Evolutionary conservation across 305 asterid species (phyloP).

Genomic region (Fraxinus platypoda): DNA sequence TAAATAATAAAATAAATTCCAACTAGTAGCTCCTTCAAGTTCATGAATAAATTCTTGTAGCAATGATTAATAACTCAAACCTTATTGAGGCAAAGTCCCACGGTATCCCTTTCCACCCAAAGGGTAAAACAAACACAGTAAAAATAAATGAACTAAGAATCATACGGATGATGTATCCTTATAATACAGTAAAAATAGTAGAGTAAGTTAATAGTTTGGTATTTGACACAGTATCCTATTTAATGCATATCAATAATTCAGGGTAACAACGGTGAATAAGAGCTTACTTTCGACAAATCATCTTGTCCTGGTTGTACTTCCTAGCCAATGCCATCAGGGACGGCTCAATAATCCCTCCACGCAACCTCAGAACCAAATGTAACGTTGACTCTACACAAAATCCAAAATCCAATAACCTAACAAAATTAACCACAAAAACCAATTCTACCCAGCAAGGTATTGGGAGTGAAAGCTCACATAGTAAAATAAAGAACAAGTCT

Average conservation of each 20-base stretch:
- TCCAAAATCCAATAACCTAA: not conserved
- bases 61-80: not conserved
- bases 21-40: not conserved
- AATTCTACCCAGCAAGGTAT: not conserved
- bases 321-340: not conserved
- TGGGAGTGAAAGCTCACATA: not conserved
- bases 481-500: no score
- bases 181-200: no score
- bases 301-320: not conserved
- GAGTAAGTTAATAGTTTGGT: no score
- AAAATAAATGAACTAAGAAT: no score
- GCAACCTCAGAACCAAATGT: not conserved
- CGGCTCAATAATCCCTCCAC: not conserved
- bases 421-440: not conserved
- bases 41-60: not conserved
- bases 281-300: not conserved
- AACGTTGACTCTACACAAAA: not conserved
- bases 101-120: no score
- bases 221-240: not conserved
- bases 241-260: not conserved
- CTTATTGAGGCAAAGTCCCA: not conserved
- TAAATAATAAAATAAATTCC: not conserved
- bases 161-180: no score
- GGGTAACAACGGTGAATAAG: not conserved
- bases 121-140: no score